Conservation (phyloP, 2,329 filamentous ascomycete genomes). For the Orbilia brochopaga region DNA sequence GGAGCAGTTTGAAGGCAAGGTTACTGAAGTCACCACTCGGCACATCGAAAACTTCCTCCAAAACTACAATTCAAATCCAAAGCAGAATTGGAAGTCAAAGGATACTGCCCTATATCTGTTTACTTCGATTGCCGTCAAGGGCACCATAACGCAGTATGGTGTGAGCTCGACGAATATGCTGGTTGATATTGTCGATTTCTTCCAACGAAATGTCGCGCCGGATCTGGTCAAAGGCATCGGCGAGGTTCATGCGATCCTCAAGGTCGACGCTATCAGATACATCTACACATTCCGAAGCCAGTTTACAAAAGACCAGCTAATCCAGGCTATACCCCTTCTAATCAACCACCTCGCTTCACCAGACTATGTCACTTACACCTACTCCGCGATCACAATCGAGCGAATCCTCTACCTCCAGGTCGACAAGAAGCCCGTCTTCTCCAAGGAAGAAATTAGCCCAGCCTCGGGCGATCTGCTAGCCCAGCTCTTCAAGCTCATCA, state of each 20-base stretch:
- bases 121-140: constrained; percentile 90
- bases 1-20: constrained; percentile 82
- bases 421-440: constrained; percentile 72
- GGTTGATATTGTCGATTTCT: constrained; percentile 91
- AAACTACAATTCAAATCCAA: constrained; percentile 71
- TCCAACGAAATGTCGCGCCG: constrained; percentile 87
- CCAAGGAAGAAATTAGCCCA: constrained; percentile 77
- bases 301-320: constrained; percentile 89
- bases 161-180: constrained; percentile 87
- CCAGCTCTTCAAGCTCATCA: constrained; percentile 89
- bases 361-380: constrained; percentile 97
- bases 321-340: constrained; percentile 82
- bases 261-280: constrained; percentile 98
- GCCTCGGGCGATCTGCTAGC: constrained; percentile 82
- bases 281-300: constrained; percentile 96
- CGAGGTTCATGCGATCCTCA: constrained; percentile 79
- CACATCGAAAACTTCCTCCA: constrained; percentile 86
- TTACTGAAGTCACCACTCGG: constrained; percentile 83
- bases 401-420: constrained; percentile 84
- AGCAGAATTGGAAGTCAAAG: constrained; percentile 89
- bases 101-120: constrained; percentile 98
- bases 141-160: constrained; percentile 80
- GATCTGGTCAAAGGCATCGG: constrained; percentile 74
- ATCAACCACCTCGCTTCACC: constrained; percentile 87
- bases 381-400: constrained; percentile 95